These are phyloP conservation scores for Phanerodontia chrysosporium DNA, from an alignment of 768 basidiomycete species.

Conservation along the genomic window DNA sequence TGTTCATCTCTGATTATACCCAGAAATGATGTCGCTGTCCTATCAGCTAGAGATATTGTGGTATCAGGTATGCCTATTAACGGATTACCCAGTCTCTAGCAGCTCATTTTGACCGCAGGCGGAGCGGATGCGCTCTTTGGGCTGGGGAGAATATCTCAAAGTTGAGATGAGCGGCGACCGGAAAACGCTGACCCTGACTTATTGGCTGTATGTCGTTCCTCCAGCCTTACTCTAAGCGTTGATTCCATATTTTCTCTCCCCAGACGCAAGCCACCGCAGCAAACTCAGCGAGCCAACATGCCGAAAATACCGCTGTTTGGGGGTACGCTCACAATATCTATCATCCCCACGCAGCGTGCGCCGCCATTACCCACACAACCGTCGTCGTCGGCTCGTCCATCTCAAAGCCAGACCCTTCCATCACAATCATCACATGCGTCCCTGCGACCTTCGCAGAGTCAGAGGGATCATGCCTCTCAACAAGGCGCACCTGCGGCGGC, in stretches of 20 bases:
- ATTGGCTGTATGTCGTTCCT: slow-evolving; percentile 75
- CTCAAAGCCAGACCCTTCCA: slow-evolving; percentile 1
- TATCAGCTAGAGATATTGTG: slow-evolving; percentile 90
- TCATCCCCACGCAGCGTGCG: slow-evolving; percentile 47
- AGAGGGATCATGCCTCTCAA: background rate
- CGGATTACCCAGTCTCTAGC: background rate
- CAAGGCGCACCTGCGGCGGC: background rate
- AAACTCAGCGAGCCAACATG: slow-evolving; percentile 26
- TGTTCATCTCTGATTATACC: background rate
- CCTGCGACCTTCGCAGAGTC: background rate
- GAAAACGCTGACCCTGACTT: slow-evolving; percentile 67
- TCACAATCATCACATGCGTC: background rate
- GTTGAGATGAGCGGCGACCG: slow-evolving; percentile 68
- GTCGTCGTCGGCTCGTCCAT: background rate
- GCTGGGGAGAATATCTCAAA: slow-evolving; percentile 77
- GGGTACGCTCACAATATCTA: slow-evolving; percentile 70
- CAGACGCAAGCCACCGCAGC: slow-evolving; percentile 35
- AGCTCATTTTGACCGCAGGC: slow-evolving; percentile 36
- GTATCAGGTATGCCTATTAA: slow-evolving; percentile 50
- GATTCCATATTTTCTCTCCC: slow-evolving; percentile 6
- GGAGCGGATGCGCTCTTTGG: slow-evolving; percentile 71
- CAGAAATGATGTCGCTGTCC: slow-evolving; percentile 88
- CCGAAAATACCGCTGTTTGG: slow-evolving; percentile 53
- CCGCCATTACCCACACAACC: slow-evolving; percentile 5
- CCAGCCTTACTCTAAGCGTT: no score